A percentile compares a stretch with the other conserved stretches of the same genome.
Conservation (phyloP, 805 yeast genomes). For the Nakazawaea siamensis region DNA sequence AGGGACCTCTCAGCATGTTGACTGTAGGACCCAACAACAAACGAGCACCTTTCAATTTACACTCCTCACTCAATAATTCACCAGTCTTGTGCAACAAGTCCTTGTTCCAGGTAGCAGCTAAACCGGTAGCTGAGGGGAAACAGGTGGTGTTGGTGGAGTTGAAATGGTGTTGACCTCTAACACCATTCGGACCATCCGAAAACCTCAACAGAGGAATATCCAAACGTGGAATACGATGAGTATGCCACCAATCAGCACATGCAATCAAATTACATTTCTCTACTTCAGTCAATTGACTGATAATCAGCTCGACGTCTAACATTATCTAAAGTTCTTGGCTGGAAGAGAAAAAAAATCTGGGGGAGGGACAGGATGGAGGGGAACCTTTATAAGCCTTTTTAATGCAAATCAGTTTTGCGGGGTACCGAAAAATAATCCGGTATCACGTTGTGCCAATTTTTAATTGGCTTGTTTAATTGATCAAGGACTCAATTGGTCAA, state of each 20-base stretch:
- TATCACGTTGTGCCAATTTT: no score
- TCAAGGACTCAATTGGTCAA: no score
- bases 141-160: conserved; percentile 34
- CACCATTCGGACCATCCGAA: conserved; percentile 41
- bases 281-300: conserved; percentile 4
- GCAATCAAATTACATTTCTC: conserved; percentile 7
- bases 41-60: conserved; percentile 33
- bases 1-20: conserved; percentile 34
- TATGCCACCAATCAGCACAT: conserved; percentile 32
- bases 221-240: conserved; percentile 23
- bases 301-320: conserved; percentile 7
- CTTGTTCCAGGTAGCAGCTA: conserved; percentile 36
- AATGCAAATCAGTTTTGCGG: background rate
- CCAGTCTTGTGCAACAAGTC: conserved; percentile 31
- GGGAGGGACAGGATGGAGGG: no score
- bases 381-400: no score
- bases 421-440: background rate
- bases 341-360: no score
- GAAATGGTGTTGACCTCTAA: conserved; percentile 34
- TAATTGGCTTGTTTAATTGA: no score
- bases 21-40: conserved; percentile 26
- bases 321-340: no score
- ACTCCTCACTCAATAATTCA: conserved; percentile 32
- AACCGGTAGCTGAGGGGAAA: conserved; percentile 38
- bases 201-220: conserved; percentile 27